Conservation (phyloP, 306 rosid genomes). For the Prinsepia uniflora region DNA sequence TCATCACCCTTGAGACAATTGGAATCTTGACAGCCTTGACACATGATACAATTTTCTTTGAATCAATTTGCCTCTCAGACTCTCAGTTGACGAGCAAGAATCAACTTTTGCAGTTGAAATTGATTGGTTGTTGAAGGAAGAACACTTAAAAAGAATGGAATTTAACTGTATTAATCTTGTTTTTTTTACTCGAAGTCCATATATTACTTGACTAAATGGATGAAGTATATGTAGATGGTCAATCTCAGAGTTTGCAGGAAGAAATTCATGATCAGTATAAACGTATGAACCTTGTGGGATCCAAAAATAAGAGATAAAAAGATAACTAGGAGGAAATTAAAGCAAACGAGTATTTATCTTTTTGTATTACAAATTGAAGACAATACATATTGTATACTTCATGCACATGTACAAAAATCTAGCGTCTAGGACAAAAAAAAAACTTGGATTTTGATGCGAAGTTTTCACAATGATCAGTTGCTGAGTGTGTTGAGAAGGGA, state of each 20-base stretch:
- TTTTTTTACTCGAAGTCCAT: neutral
- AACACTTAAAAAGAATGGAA: neutral
- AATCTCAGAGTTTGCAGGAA: neutral
- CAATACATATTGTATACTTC: constrained; percentile 9
- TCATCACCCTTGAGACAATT: constrained; percentile 16
- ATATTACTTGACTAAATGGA: neutral
- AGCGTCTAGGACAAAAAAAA: constrained; percentile 22
- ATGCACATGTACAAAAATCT: constrained; percentile 22
- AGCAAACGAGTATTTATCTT: neutral
- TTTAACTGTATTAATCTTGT: neutral
- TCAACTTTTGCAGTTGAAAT: neutral
- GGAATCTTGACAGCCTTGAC: constrained; percentile 25
- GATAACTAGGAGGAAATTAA: neutral
- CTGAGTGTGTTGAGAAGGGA: constrained; percentile 47
- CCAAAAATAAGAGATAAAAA: neutral
- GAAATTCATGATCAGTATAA: neutral
- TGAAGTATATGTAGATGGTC: neutral
- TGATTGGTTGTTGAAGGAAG: neutral
- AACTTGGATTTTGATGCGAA: constrained; percentile 14
- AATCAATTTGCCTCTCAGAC: constrained; percentile 2
- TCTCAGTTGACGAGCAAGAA: too few relatives aligned
- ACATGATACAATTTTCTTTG: neutral
- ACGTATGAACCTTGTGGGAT: too few relatives aligned
- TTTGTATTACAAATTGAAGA: neutral
- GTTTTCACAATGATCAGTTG: constrained; percentile 20